These are phyloP conservation scores for Fraxinus excelsior DNA, from an alignment of 257 asterid genomes.

Conservation along the genomic window DNA sequence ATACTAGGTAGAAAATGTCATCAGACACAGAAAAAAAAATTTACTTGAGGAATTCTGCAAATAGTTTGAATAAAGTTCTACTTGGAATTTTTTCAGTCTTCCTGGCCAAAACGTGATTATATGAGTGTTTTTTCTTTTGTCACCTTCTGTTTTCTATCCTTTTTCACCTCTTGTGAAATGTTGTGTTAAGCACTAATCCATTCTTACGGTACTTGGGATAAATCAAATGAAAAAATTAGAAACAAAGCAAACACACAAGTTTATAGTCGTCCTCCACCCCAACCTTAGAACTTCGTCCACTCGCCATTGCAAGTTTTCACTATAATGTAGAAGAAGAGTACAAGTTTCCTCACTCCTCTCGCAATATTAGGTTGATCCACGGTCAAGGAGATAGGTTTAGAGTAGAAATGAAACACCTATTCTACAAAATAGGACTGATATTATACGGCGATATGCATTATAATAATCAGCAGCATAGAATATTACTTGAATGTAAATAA, in stretches of 20 bases:
- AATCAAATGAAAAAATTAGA: too few species aligned
- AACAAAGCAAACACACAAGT: background rate
- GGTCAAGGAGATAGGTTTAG: background rate
- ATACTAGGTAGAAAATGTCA: background rate
- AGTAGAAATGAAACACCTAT: background rate
- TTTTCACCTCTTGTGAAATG: background rate
- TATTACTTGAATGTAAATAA: background rate
- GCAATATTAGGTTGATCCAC: background rate
- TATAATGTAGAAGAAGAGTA: background rate
- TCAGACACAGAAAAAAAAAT: conserved; percentile 36
- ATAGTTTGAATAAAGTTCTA: background rate
- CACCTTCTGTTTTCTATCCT: background rate
- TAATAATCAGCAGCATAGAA: background rate
- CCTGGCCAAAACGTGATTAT: background rate
- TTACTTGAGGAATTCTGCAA: background rate
- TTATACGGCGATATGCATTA: background rate
- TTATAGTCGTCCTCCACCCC: background rate
- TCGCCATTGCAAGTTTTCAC: background rate
- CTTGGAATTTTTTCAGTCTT: background rate
- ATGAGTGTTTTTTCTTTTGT: too few species aligned
- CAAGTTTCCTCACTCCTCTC: background rate
- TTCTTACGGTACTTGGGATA: background rate
- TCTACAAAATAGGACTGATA: background rate
- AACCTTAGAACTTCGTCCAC: background rate
- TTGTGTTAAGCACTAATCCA: background rate